Conservation (phyloP, 163 green algal species). For the Prototheca wickerhamii region DNA sequence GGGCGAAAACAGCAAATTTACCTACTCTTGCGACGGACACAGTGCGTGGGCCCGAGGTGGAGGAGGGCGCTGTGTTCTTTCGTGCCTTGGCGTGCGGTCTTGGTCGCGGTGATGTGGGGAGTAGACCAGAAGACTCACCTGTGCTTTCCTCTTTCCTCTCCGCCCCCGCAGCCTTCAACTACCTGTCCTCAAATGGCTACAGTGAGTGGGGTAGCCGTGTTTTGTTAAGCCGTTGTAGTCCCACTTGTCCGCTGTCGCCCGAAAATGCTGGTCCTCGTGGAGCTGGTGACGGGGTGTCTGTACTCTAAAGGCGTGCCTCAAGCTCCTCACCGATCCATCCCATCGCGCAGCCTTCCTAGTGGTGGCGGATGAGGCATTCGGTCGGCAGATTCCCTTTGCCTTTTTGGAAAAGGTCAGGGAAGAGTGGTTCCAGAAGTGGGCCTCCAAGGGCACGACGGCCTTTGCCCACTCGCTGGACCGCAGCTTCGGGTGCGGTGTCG, state of each 20-base stretch:
- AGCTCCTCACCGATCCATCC: background rate
- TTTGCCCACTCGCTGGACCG: constrained; percentile 75
- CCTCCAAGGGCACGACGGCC: constrained; percentile 51
- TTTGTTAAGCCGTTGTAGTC: background rate
- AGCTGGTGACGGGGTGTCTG: no score
- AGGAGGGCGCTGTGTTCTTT: background rate
- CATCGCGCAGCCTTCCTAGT: constrained; percentile 62
- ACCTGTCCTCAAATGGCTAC: constrained; percentile 73
- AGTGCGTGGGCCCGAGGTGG: constrained; percentile 17
- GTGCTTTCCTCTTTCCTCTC: background rate
- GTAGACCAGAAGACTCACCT: background rate
- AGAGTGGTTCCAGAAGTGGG: constrained; percentile 76
- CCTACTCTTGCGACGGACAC: constrained; percentile 79
- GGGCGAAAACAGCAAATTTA: constrained; percentile 76
- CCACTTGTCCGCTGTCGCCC: no score
- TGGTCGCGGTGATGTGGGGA: background rate
- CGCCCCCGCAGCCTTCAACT: constrained; percentile 74
- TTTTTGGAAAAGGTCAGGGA: constrained; percentile 80
- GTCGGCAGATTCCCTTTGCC: constrained; percentile 81
- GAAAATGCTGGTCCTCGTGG: no score
- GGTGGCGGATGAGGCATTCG: constrained; percentile 80
- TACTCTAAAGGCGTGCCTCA: no score
- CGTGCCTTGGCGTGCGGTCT: background rate
- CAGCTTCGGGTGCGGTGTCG: constrained; percentile 47
- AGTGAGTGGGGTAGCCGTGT: constrained; percentile 39